Conservation (phyloP, 306 rosid species). For the Dryas drummondii region DNA sequence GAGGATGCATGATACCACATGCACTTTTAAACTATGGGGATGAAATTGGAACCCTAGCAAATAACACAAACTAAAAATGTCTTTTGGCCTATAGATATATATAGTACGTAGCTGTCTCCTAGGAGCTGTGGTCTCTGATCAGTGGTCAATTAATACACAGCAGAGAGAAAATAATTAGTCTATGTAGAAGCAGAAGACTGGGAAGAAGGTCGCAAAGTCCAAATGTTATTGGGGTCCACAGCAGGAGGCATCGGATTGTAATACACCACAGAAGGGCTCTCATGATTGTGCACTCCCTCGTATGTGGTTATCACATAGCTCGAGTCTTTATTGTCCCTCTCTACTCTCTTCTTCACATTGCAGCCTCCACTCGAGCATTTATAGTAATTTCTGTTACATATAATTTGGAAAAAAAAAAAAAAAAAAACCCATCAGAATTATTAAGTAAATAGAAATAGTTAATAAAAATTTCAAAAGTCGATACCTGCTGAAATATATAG, state of each 20-base stretch:
- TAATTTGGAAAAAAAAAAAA: background rate
- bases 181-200: constrained; percentile 32
- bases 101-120: no score
- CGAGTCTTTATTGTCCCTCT: constrained; percentile 71
- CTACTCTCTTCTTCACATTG: constrained; percentile 77
- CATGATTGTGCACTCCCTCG: constrained; percentile 79
- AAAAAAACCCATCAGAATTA: no score
- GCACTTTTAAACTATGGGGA: no score
- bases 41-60: no score
- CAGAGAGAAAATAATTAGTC: background rate
- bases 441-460: no score
- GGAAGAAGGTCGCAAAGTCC: constrained; percentile 25
- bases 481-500: no score
- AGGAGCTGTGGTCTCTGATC: no score
- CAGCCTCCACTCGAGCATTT: constrained; percentile 79
- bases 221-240: constrained; percentile 17
- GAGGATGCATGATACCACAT: no score
- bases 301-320: constrained; percentile 80
- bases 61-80: no score
- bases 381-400: constrained; percentile 62
- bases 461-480: background rate
- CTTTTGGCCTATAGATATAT: no score
- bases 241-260: constrained; percentile 32
- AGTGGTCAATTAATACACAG: no score
- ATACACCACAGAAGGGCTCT: constrained; percentile 42